Evolutionary conservation across 441 rosid genomes (phyloP).

Genomic region (Pelargonium fulgidum): DNA sequence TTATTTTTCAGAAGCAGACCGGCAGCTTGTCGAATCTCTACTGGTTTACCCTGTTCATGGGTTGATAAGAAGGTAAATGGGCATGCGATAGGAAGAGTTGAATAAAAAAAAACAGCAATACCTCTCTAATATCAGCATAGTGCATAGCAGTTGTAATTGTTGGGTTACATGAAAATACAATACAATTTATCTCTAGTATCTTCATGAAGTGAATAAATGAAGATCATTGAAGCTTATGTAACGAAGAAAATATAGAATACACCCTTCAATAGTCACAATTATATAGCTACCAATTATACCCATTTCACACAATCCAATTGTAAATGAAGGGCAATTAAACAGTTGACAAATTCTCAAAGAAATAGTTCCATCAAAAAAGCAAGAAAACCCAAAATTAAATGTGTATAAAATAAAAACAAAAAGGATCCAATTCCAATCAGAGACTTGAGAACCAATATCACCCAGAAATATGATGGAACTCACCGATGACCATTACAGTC

Average conservation of each 20-base stretch:
- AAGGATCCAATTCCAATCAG: background rate
- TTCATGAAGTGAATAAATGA: background rate
- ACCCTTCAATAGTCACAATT: no score
- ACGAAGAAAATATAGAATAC: no score
- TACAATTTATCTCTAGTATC: background rate
- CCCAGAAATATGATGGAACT: background rate
- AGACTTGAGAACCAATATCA: slow-evolving; percentile 1
- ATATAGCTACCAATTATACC: background rate
- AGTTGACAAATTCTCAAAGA: background rate
- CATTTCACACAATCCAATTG: background rate
- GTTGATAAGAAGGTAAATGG: background rate
- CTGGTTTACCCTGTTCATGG: slow-evolving; percentile 59
- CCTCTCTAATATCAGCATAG: background rate
- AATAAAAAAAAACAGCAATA: background rate
- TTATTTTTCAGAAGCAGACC: slow-evolving; percentile 91
- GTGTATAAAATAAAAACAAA: background rate
- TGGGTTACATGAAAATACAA: background rate
- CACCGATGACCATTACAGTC: slow-evolving; percentile 6
- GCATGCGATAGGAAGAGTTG: background rate
- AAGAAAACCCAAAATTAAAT: background rate
- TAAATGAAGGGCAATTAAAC: background rate
- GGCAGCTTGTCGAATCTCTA: slow-evolving; percentile 96
- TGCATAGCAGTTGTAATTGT: no score
- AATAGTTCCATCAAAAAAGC: background rate
- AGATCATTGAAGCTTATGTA: background rate